Evolutionary conservation across 441 rosid genomes (phyloP), one percentile per base, ranked within the genome.

Genomic region (Erysimum cheiri): DNA sequence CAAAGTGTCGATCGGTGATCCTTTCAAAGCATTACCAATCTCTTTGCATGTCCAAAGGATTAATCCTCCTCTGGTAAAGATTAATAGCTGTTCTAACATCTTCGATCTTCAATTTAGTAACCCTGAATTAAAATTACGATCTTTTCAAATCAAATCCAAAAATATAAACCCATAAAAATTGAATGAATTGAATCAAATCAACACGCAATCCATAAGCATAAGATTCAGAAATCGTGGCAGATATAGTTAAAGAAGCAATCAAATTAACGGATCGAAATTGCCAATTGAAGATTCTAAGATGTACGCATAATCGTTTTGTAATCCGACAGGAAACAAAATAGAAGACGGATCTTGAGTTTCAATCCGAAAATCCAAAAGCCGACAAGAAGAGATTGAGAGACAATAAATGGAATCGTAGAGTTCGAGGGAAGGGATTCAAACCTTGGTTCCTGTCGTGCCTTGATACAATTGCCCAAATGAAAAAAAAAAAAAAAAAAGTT

Each of bases 1-100:
- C 81, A 94, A 72, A 62, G 98, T 83, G 50, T 94, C 97, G 32
- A 94, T 88, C 0, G 99, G 99, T 17, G 99, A 92, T n/a, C 99
- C 99, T 72, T 78, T 90, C 12, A 94, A 83, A 60, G 99, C 99
- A 40, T 85, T 90, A 2, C 97, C 97, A 22, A 94, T 85, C 85
- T 94, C 98, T 67, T 92, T 94, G 68, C 94, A 94, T 22, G 99
- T 92, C 99, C 98, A 94, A 19, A 94, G 91, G 85, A 94, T 92
- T 79, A 94, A 77, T 19, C 99, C 99, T 72, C 99, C 99, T 67
- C 96, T 77, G 1, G 99, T 94, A 71, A 94, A 94, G 52, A 94
- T 94, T 60, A 94, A 73, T 61, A 94, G 82, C 80, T 94, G 99
- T 78, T 94, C 99, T 78, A 94, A 81, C 99, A 94, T 94, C 81